phyloP scores from a whole-genome alignment of 306 rosid species.

The Vachellia collinsii region DNA sequence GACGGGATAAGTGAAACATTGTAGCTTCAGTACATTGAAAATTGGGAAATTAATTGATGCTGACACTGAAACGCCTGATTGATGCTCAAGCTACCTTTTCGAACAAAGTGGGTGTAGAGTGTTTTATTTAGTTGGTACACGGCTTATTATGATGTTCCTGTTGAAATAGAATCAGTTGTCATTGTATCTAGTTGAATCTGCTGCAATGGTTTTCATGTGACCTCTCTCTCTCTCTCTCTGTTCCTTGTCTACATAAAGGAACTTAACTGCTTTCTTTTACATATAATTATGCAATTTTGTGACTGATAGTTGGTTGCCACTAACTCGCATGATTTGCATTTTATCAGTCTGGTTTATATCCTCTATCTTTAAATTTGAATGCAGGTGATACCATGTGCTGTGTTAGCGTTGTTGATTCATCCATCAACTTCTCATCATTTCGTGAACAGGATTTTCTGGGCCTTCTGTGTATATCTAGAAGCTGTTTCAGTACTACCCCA shows the following conservation, averaged over 20 bases:
- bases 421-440: slow-evolving; percentile 96
- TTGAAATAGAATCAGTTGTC: slow-evolving; percentile 11
- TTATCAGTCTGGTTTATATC: slow-evolving; percentile 34
- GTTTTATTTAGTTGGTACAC: background rate
- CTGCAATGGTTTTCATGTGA: slow-evolving; percentile 4
- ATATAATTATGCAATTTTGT: slow-evolving; percentile 10
- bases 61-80: slow-evolving; percentile 2
- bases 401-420: slow-evolving; percentile 85
- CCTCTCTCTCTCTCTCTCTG: background rate
- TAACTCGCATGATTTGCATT: slow-evolving; percentile 18
- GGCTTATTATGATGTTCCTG: slow-evolving; percentile 21
- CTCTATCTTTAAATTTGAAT: slow-evolving; percentile 45
- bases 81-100: background rate
- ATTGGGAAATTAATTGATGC: background rate
- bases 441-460: slow-evolving; percentile 91
- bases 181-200: background rate
- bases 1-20: background rate
- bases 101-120: background rate
- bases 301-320: background rate
- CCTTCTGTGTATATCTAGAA: slow-evolving; percentile 97
- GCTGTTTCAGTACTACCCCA: slow-evolving; percentile 97
- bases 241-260: background rate
- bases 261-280: slow-evolving; percentile 21
- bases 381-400: slow-evolving; percentile 91
- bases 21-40: background rate